phyloP scores from a whole-genome alignment of 805 yeast genomes.

The Myxozyma kluyveri region DNA sequence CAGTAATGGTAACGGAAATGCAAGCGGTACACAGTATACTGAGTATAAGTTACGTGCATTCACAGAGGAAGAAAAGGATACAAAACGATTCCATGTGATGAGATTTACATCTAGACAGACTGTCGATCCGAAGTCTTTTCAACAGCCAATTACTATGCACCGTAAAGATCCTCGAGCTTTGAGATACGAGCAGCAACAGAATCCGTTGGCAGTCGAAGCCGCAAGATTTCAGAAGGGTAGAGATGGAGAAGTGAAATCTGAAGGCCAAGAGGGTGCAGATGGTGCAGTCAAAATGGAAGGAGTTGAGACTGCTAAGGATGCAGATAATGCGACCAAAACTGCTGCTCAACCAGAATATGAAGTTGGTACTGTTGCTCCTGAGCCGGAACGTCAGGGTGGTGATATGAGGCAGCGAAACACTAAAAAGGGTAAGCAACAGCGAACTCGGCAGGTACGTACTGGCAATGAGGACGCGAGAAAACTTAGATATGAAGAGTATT shows the following conservation, averaged over 20 bases:
- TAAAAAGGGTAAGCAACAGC: slow-evolving; percentile 60
- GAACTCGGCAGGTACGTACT: slow-evolving; percentile 78
- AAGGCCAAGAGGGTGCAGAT: neutral
- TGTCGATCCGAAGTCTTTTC: slow-evolving; percentile 71
- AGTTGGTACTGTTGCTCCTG: slow-evolving; percentile 28
- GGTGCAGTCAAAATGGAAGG: slow-evolving; percentile 21
- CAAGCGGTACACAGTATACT: slow-evolving; percentile 1
- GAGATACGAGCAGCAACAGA: slow-evolving; percentile 67
- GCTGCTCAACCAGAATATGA: slow-evolving; percentile 38
- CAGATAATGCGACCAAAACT: slow-evolving; percentile 15
- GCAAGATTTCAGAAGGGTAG: slow-evolving; percentile 5
- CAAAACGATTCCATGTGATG: slow-evolving; percentile 65
- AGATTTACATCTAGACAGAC: slow-evolving; percentile 71
- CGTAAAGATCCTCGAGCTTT: slow-evolving; percentile 90
- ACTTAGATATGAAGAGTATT: slow-evolving; percentile 90
- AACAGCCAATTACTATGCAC: slow-evolving; percentile 80
- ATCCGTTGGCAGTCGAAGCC: slow-evolving; percentile 27
- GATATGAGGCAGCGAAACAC: slow-evolving; percentile 12
- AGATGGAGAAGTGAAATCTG: slow-evolving; percentile 21
- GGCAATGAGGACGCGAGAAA: slow-evolving; percentile 80
- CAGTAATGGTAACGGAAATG: neutral
- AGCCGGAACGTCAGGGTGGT: slow-evolving; percentile 23
- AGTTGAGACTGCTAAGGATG: slow-evolving; percentile 21
- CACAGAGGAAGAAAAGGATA: slow-evolving; percentile 57
- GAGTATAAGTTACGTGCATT: slow-evolving; percentile 67